These are phyloP conservation scores for Cutaneotrichosporon sp. DNA, from an alignment of 1,284 basidiomycete genomes.

Conservation along the genomic window DNA sequence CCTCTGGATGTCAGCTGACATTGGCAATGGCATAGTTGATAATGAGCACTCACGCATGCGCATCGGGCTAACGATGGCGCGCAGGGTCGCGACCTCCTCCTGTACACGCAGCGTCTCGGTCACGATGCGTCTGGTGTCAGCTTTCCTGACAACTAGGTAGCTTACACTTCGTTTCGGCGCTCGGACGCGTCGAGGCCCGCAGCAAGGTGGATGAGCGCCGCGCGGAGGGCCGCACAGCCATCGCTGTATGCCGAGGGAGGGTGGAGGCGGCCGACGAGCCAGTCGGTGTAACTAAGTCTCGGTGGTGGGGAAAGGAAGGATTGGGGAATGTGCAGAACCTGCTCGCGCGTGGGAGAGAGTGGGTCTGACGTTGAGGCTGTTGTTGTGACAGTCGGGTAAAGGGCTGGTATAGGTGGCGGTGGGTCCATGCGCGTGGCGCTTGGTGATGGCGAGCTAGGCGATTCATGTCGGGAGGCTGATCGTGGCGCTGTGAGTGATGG, in stretches of 20 bases:
- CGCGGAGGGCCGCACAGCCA: slow-evolving; percentile 23
- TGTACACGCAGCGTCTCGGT: slow-evolving; percentile 70
- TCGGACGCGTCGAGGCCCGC: slow-evolving; percentile 40
- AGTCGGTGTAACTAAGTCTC: slow-evolving; percentile 15
- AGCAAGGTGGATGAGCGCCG: slow-evolving; percentile 35
- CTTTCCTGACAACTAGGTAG: not conserved
- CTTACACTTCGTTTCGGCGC: slow-evolving; percentile 41
- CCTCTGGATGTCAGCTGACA: slow-evolving; percentile 11
- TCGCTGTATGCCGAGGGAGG: slow-evolving; percentile 2
- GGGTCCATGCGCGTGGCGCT: slow-evolving; percentile 9
- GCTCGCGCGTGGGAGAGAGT: not conserved
- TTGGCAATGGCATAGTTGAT: too few species aligned
- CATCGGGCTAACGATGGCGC: slow-evolving; percentile 71
- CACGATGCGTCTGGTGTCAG: slow-evolving; percentile 49
- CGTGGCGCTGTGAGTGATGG: not conserved
- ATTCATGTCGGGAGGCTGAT: not conserved
- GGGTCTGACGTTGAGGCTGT: not conserved
- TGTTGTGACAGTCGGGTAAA: not conserved
- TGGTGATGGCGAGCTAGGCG: not conserved
- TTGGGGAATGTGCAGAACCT: not conserved
- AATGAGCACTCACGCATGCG: slow-evolving; percentile 60
- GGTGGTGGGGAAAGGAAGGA: slow-evolving; percentile 10
- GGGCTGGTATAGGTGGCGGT: not conserved
- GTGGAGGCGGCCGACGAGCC: slow-evolving; percentile 13
- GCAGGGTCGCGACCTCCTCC: slow-evolving; percentile 72